Conservation (phyloP, 257 asterid genomes). For the Solanum pinnatisectum region DNA sequence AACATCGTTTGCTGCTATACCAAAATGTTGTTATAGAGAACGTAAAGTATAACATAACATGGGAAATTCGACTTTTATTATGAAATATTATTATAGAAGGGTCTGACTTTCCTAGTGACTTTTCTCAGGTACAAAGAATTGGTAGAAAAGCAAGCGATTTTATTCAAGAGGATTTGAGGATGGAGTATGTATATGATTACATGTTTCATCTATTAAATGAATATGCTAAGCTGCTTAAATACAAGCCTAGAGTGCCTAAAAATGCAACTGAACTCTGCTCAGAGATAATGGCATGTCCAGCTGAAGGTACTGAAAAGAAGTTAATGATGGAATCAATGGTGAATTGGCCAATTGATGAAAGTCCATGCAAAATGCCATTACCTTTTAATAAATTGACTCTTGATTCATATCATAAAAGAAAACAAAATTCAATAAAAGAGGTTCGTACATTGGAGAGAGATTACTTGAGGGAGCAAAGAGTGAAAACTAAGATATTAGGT, state of each 20-base stretch:
- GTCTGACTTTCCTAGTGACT: not conserved
- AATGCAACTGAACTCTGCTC: slow-evolving; percentile 37
- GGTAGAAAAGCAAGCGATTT: slow-evolving; percentile 32
- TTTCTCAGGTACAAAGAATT: slow-evolving; percentile 32
- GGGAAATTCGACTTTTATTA: not conserved
- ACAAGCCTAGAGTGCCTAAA: slow-evolving; percentile 31
- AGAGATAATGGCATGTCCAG: slow-evolving; percentile 36
- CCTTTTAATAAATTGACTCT: slow-evolving; percentile 15
- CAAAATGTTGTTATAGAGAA: not conserved
- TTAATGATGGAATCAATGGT: slow-evolving; percentile 26
- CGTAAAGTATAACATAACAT: not conserved
- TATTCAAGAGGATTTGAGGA: slow-evolving; percentile 33
- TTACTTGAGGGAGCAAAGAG: slow-evolving; percentile 8
- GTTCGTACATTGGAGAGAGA: slow-evolving; percentile 22
- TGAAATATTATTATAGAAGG: not conserved
- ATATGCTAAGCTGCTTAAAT: slow-evolving; percentile 32
- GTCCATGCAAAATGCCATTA: slow-evolving; percentile 28
- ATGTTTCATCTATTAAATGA: slow-evolving; percentile 45
- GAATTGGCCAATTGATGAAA: slow-evolving; percentile 8
- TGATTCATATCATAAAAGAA: slow-evolving; percentile 1
- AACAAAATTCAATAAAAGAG: slow-evolving; percentile 8
- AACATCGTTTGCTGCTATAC: not conserved
- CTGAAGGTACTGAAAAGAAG: slow-evolving; percentile 21
- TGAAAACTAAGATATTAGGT: not conserved
- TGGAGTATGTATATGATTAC: slow-evolving; percentile 47